Evolutionary conservation across 2,329 filamentous ascomycete genomes (phyloP), one percentile per base, ranked within the genome.

Genomic region (Chalaropsis thielavioides): DNA sequence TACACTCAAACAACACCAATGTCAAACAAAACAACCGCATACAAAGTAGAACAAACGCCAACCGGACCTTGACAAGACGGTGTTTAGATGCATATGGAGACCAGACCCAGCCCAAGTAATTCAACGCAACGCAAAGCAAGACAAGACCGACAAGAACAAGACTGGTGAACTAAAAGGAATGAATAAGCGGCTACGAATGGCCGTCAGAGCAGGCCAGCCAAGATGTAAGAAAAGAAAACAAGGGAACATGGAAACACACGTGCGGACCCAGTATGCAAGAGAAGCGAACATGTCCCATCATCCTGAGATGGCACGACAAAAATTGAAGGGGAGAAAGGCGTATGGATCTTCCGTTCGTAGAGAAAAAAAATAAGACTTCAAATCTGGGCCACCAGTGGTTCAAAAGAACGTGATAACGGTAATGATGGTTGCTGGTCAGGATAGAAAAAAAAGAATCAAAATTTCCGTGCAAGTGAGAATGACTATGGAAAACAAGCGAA

Each of bases 101-200:
- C 31, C 54, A 58, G 31, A 19, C 54, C 54, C 24, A 35, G 54
- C 54, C 54, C n/a, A n/a, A 38, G 27, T 43, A 62, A 62, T 49
- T 58, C 61, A 60, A 59, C 64, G 65, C 59, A 27, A 40, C 27
- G 59, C 44, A 68, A 62, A 38, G 66, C 64, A 61, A 64, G 66
- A 46, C 65, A 63, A 65, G 59, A 60, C 46, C 19, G 46, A 51
- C 46, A 62, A 66, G 68, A 68, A 65, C 63, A 63, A 63, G 43
- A n/a, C 54, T 58, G 31, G 24, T 3, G 19, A 43, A 61, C 38
- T 1, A 46, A 63, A 54, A 38, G 4, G 35, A 63, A 54, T 38
- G 19, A 56, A 35, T 41, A 62, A n/a, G 43, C 13, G 3, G 46
- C 27, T n/a, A 60, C n/a, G 5, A 24, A 61, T 11, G 41, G 43